These are phyloP conservation scores for Flaveria trinervia DNA, from an alignment of 129 eudicot genomes.

Conservation along the genomic window DNA sequence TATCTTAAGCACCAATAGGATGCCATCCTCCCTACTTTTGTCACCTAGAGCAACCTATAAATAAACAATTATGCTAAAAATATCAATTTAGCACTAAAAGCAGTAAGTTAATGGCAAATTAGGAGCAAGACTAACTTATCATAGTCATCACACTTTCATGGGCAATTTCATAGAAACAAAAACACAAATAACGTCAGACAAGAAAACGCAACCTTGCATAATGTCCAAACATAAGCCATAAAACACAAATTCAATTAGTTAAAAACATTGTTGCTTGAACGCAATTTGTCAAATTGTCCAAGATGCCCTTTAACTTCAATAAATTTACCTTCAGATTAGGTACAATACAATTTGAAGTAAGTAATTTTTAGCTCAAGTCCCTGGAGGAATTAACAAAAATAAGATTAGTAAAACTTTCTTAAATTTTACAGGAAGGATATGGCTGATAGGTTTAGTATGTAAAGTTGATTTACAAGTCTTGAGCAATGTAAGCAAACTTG, in stretches of 20 bases:
- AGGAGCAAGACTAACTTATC: slow-evolving; percentile 48
- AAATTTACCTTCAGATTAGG: slow-evolving; percentile 84
- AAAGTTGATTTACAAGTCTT: slow-evolving; percentile 69
- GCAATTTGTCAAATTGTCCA: not conserved
- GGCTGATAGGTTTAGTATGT: too few relatives aligned
- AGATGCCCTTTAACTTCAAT: not conserved
- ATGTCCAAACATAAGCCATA: slow-evolving; percentile 64
- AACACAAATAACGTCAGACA: slow-evolving; percentile 89
- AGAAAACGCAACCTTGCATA: slow-evolving; percentile 72
- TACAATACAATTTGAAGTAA: slow-evolving; percentile 83
- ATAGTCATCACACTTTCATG: slow-evolving; percentile 94
- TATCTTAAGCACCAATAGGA: slow-evolving; percentile 81
- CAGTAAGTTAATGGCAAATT: not conserved
- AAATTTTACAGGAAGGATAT: not conserved
- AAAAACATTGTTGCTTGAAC: slow-evolving; percentile 5
- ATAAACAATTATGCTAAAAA: slow-evolving; percentile 4
- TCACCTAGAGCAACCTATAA: slow-evolving; percentile 85
- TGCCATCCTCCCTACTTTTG: slow-evolving; percentile 86
- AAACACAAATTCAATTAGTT: slow-evolving; percentile 13
- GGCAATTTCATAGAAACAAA: slow-evolving; percentile 69
- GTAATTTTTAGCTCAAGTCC: slow-evolving; percentile 78
- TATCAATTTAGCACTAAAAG: not conserved
- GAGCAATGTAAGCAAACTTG: slow-evolving; percentile 83
- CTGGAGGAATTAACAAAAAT: slow-evolving; percentile 31
- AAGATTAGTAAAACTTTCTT: slow-evolving; percentile 15